phyloP scores from a whole-genome alignment of 2,329 filamentous ascomycete species.

The Orbilia oligospora region DNA sequence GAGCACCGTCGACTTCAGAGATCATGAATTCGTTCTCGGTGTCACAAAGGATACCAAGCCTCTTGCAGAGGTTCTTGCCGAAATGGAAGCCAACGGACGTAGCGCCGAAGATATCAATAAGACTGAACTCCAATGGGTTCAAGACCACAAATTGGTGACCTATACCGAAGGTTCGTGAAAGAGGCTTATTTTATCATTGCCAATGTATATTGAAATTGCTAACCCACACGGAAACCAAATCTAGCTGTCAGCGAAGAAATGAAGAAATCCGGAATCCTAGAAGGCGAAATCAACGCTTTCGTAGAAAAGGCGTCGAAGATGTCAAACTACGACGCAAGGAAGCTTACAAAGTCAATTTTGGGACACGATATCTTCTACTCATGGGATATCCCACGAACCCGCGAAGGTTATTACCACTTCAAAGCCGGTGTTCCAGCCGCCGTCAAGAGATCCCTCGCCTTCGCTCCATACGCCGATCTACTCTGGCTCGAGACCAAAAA shows the following conservation, averaged over 20 bases:
- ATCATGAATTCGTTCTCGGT: constrained; percentile 97
- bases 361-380: constrained; percentile 77
- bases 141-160: constrained; percentile 84
- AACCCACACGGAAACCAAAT: not conserved
- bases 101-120: constrained; percentile 83
- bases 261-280: constrained; percentile 75
- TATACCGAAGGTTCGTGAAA: constrained; percentile 81
- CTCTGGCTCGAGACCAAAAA: constrained; percentile 97
- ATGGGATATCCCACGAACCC: constrained; percentile 92
- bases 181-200: not conserved
- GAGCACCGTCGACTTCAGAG: constrained; percentile 90
- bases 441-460: constrained; percentile 92
- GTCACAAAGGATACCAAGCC: constrained; percentile 81
- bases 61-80: constrained; percentile 87
- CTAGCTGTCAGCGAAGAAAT: constrained; percentile 84
- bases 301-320: constrained; percentile 66
- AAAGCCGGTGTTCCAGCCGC: constrained; percentile 85
- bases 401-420: constrained; percentile 95
- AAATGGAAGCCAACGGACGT: constrained; percentile 87
- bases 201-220: not conserved
- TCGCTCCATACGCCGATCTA: constrained; percentile 92
- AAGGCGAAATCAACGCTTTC: constrained; percentile 78
- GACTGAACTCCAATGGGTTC: constrained; percentile 90
- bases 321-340: constrained; percentile 76
- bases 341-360: constrained; percentile 72